These are phyloP conservation scores for Blastocystis sp. DNA, from an alignment of 352 stramenopile species.

Conservation along the genomic window DNA sequence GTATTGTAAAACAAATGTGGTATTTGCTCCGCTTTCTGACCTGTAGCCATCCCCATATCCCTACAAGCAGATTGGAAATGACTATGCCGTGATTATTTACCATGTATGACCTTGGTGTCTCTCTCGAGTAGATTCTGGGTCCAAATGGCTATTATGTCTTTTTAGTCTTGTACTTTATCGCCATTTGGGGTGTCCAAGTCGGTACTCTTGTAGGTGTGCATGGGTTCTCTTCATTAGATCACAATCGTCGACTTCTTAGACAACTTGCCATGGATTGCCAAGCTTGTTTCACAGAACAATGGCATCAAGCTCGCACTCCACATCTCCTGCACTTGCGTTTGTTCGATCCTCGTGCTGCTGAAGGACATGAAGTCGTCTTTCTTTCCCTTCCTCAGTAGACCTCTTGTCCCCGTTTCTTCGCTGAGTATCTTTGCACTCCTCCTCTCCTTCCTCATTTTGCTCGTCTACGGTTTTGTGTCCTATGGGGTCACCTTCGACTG, in stretches of 20 bases:
- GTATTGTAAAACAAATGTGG: constrained; percentile 4
- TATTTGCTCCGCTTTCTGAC: background rate
- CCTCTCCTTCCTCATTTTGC: constrained; percentile 19
- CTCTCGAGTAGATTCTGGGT: constrained; percentile 1
- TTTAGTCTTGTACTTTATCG: constrained; percentile 46
- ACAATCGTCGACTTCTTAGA: constrained; percentile 49
- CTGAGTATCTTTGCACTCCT: constrained; percentile 35
- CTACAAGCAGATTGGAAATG: constrained; percentile 51
- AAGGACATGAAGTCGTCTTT: constrained; percentile 37
- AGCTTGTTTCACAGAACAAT: background rate
- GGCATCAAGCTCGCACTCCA: background rate
- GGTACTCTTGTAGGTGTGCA: background rate
- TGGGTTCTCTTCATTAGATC: background rate
- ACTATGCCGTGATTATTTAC: constrained; percentile 54
- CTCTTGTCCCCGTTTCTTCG: constrained; percentile 27
- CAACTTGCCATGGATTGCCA: constrained; percentile 26
- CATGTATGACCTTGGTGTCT: background rate
- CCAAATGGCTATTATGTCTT: constrained; percentile 45
- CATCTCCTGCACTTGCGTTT: constrained; percentile 23
- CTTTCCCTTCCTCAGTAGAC: background rate
- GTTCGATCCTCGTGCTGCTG: constrained; percentile 13
- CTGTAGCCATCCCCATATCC: constrained; percentile 5
- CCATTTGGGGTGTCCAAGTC: constrained; percentile 52
- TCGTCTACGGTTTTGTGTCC: background rate
- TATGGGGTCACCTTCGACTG: background rate